Evolutionary conservation across 805 yeast genomes (phyloP).

Genomic region (Sungouiozyma intestinalis): DNA sequence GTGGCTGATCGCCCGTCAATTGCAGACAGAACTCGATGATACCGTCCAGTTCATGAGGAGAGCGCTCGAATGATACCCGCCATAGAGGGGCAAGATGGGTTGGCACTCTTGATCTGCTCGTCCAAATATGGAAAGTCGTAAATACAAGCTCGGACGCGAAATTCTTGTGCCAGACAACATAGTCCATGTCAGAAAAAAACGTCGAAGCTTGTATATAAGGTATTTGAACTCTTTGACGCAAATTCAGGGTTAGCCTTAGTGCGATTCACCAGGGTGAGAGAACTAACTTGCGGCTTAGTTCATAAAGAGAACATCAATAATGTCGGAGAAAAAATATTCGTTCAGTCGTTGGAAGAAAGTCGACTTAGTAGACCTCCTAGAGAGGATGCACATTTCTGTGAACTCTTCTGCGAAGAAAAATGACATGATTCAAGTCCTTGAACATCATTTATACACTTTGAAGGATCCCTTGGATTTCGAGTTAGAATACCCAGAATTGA

Average conservation of each 20-base stretch:
- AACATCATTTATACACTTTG: constrained; percentile 11
- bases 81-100: too few relatives aligned
- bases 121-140: background rate
- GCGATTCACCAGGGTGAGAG: too few relatives aligned
- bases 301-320: background rate
- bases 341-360: constrained; percentile 21
- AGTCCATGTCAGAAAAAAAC: too few relatives aligned
- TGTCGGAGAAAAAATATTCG: constrained; percentile 4
- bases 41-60: constrained; percentile 29
- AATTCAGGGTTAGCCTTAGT: too few relatives aligned
- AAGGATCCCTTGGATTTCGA: constrained; percentile 15
- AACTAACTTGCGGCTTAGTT: background rate
- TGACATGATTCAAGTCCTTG: constrained; percentile 12
- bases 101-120: too few relatives aligned
- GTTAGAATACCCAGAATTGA: constrained; percentile 22
- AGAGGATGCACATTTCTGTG: constrained; percentile 15
- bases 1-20: constrained; percentile 21
- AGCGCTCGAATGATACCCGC: constrained; percentile 18
- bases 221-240: too few relatives aligned
- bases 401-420: constrained; percentile 9
- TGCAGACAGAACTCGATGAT: constrained; percentile 25
- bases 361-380: constrained; percentile 19
- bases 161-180: background rate
- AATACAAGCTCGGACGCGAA: background rate
- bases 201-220: background rate